A percentile compares a stretch with the other conserved stretches of the same genome.
These are phyloP conservation scores for Agrocybe chaxingu DNA, from an alignment of 768 basidiomycete species.

Conservation along the genomic window DNA sequence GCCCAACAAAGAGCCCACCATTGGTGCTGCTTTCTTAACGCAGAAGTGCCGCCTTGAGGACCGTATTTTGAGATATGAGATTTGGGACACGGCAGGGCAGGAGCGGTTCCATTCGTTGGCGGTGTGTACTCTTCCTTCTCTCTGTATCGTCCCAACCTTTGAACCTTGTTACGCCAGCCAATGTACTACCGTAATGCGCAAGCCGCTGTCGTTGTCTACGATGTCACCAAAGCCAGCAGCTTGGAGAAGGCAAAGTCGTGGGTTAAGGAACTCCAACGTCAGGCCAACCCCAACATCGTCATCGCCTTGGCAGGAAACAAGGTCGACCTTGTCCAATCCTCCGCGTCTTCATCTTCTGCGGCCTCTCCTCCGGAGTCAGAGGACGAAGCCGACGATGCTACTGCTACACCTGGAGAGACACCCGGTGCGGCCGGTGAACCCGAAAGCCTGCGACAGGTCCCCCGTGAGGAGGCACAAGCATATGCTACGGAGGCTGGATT, in stretches of 20 bases:
- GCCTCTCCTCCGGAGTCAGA: constrained; percentile 66
- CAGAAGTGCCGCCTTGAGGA: constrained; percentile 97
- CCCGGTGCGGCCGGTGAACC: constrained; percentile 51
- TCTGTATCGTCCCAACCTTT: constrained; percentile 9
- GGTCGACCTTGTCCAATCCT: constrained; percentile 80
- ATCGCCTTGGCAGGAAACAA: constrained; percentile 99
- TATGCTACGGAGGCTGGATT: constrained; percentile 95
- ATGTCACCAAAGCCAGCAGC: constrained; percentile 93
- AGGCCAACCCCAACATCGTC: constrained; percentile 98
- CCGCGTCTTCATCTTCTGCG: constrained; percentile 46
- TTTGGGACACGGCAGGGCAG: constrained; percentile 95
- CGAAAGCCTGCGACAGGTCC: constrained; percentile 84
- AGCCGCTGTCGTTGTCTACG: constrained; percentile 97
- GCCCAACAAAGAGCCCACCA: constrained; percentile 97
- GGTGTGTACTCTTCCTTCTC: constrained; percentile 41
- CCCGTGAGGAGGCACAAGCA: constrained; percentile 91
- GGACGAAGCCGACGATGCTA: constrained; percentile 92
- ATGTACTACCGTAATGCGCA: constrained; percentile 99
- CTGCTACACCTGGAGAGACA: constrained; percentile 76
- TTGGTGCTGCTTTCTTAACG: constrained; percentile 93
- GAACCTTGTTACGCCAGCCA: constrained; percentile 48
- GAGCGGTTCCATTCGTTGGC: constrained; percentile 98
- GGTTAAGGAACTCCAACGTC: constrained; percentile 98
- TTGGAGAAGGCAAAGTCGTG: constrained; percentile 99
- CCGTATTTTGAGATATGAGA: constrained; percentile 89